Base-by-base conservation (phyloP, 2,329 filamentous ascomycete species). In the Zymoseptoria pseudotritici region DNA sequence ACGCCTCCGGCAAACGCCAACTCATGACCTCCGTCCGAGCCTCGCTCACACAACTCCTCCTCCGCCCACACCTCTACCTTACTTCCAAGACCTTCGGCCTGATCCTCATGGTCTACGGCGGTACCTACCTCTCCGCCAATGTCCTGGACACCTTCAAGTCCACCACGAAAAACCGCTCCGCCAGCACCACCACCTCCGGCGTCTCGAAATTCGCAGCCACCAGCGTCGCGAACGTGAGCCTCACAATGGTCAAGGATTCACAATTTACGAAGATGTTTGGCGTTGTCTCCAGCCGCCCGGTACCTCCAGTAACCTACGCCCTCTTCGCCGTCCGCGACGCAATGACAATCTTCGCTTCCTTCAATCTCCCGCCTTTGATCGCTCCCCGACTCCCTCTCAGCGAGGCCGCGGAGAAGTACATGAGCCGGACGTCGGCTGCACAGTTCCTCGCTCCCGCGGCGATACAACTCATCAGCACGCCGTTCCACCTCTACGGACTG, bases 101-200 rank as follows among this genome's bases (percentile, higher is more conserved):
- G 65, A 87, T 91, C 71, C 76, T 79, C 62, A 77, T 78, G 57
- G 80, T 96, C 51, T 97, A 97, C 80, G 89, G 86, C 62, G 87
- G 89, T 66, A 97, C 93, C 61, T 97, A 97, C 78, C 78, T 94
- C 11, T 91, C 90, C 0, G 92, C 93, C 64, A 97, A 97, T 78
- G 77, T 83, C 11, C 85, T 96, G 72, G 93, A 97, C 77, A 97
- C 93, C 0, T 74, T 84, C 54, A 79, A 85, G 52, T 87, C 90
- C 4, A 91, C 88, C 1, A 66, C 85, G 13, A 74, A 78, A 54
- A 77, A 83, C 69, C 64, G 78, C 17, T 78, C 85, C 36, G 83
- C 88, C 6, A 77, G 79, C 5, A 75, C 79, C 66, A 86, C 90
- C 29, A 92, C 90, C 0, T 81, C 88, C 8, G 91, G 91, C 58